These are phyloP conservation scores for Casuarina cunninghamiana DNA, from an alignment of 306 rosid genomes.

Conservation along the genomic window DNA sequence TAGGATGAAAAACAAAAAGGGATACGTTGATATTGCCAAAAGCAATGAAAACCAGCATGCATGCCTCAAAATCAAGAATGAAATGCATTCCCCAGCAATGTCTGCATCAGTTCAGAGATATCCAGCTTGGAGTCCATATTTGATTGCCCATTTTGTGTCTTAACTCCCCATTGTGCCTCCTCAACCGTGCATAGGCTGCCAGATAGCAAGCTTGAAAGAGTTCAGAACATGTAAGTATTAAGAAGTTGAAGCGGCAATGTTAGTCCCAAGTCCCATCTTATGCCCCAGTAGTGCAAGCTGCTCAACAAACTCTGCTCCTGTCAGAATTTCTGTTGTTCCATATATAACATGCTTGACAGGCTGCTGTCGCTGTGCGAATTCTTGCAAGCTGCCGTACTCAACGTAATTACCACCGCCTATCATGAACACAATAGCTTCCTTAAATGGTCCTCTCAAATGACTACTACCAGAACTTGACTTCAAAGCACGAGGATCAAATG, in stretches of 20 bases:
- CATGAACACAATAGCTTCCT: conserved; percentile 95
- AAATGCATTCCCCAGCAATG: conserved; percentile 14
- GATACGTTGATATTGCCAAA: conserved; percentile 19
- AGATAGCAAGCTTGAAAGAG: conserved; percentile 23
- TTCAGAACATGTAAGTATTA: conserved; percentile 33
- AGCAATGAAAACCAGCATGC: conserved; percentile 24
- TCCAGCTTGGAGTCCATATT: conserved; percentile 23
- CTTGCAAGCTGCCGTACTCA: conserved; percentile 89
- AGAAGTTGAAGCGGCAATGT: conserved; percentile 48
- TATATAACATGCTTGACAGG: conserved; percentile 81
- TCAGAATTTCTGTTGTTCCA: conserved; percentile 90
- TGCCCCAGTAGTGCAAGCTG: conserved; percentile 83
- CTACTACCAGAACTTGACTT: conserved; percentile 75
- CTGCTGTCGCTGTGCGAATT: conserved; percentile 75
- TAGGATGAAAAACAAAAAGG: conserved; percentile 27
- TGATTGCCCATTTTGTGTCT: conserved; percentile 22
- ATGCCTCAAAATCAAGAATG: conserved; percentile 32
- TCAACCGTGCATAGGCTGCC: conserved; percentile 26
- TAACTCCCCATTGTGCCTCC: conserved; percentile 17
- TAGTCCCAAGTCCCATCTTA: conserved; percentile 88
- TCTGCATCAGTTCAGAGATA: conserved; percentile 27
- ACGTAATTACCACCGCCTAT: conserved; percentile 95
- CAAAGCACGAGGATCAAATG: conserved; percentile 90
- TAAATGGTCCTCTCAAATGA: conserved; percentile 89
- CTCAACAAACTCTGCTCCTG: conserved; percentile 88